Conservation (phyloP, 2,329 filamentous ascomycete genomes). For the Fusarium ramigenum region DNA sequence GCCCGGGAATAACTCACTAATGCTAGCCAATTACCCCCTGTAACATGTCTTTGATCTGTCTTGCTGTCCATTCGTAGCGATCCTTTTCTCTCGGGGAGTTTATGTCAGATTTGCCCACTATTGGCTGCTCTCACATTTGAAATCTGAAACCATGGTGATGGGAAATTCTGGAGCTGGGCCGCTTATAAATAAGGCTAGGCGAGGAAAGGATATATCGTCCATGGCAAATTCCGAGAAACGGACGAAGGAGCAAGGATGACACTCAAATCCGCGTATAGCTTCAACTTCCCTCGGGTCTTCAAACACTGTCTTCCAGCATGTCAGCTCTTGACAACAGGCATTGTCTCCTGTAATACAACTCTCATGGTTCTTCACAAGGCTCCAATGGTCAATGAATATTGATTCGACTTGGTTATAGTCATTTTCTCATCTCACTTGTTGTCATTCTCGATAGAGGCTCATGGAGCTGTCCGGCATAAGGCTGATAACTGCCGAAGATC, state of each 20-base stretch:
- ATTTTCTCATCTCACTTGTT: no score
- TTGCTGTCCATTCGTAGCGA: neutral
- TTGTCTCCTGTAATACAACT: neutral
- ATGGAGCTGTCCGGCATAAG: neutral
- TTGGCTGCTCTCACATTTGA: neutral
- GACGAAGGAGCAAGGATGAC: neutral
- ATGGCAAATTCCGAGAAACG: neutral
- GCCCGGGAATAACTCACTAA: neutral
- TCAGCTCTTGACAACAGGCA: neutral
- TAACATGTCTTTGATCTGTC: neutral
- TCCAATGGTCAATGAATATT: neutral
- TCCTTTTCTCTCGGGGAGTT: constrained; percentile 1
- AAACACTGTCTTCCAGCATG: neutral
- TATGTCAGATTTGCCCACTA: neutral
- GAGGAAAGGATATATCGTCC: constrained; percentile 15
- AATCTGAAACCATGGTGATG: constrained; percentile 17
- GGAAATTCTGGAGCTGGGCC: neutral
- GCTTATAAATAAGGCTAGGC: neutral
- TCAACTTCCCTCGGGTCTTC: neutral
- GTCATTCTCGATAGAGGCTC: neutral
- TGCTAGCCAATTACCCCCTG: neutral
- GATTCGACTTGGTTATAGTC: neutral
- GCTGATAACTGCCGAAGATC: constrained; percentile 9
- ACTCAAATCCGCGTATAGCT: neutral
- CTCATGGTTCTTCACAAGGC: neutral